These are phyloP conservation scores for Dioscorea zingiberensis DNA, from an alignment of 106 monocot species.

Conservation along the genomic window DNA sequence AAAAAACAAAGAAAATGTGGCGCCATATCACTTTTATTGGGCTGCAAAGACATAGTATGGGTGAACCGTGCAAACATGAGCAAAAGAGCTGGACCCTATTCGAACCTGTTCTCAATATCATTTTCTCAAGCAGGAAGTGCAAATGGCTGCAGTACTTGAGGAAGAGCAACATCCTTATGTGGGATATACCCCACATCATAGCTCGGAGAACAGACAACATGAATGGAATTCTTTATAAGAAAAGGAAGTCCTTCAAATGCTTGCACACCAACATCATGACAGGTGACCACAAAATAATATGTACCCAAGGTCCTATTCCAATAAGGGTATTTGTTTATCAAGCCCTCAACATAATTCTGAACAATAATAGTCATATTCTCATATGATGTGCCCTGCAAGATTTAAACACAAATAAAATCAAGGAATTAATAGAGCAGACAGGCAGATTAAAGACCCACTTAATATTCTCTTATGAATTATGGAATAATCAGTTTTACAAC, in stretches of 20 bases:
- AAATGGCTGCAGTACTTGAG: constrained; percentile 92
- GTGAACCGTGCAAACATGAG: not conserved
- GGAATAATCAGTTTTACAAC: too few species aligned
- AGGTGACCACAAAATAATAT: constrained; percentile 94
- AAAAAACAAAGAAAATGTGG: too few species aligned
- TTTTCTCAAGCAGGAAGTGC: constrained; percentile 87
- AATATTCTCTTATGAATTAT: too few species aligned
- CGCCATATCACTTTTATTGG: too few species aligned
- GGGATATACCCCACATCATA: constrained; percentile 83
- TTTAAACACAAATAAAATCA: not conserved
- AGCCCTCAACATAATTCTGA: constrained; percentile 73
- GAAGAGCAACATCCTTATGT: constrained; percentile 94
- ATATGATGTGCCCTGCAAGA: constrained; percentile 81
- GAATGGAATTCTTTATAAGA: constrained; percentile 76
- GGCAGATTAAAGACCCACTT: too few species aligned
- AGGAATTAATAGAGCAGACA: too few species aligned
- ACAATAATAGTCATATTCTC: constrained; percentile 95
- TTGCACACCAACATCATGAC: constrained; percentile 94
- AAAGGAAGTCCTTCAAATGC: constrained; percentile 79
- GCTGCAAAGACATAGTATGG: too few species aligned
- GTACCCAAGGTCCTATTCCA: constrained; percentile 95
- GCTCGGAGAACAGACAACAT: constrained; percentile 90
- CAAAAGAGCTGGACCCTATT: not conserved
- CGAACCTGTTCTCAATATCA: constrained; percentile 81
- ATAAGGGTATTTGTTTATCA: constrained; percentile 89